Evolutionary conservation across 148 eudicot genomes (phyloP), one percentile per base, ranked within the genome.

Genomic region (Linanthus parryae): DNA sequence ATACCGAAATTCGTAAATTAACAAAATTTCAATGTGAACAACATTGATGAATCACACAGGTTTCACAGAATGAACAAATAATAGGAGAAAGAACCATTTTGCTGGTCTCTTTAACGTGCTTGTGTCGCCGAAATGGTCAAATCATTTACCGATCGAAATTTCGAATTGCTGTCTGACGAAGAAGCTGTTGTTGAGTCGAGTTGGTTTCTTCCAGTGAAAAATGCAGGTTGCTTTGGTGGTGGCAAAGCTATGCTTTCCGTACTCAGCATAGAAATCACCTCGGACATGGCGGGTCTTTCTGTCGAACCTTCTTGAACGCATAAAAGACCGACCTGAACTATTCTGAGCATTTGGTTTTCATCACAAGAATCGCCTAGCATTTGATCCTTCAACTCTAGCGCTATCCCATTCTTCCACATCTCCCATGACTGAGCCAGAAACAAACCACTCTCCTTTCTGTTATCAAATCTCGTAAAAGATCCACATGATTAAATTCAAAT

Each of bases 301-400:
- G 23, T 41, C 44, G 75, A 69, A 45, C 57, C 49, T 39, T 60
- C 64, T 54, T 64, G 67, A 36, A 73, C 73, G 31, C 78, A 73
- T n/a, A 73, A 24, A 47, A 74, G 69, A 42, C 64, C 74, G 2
- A 74, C 65, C 22, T 65, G 66, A 48, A 73, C 47, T 20, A 58
- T 56, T 52, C 75, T 57, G 30, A 63, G 30, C 29, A 61, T 15
- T 18, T 57, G 43, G 0, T 57, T 47, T 58, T 13, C 7, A 6
- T 7, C 16, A 20, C 63, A 42, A 8, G 41, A 17, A 56, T 44
- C 14, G 15, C 30, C 61, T 8, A 65, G 52, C 5, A 38, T 14
- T n/a, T 68, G 65, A 58, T 74, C 74, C 54, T 39, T 47, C 7
- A 73, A 28, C 19, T 68, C 62, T 28, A 43, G 18, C 12, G n/a